These are phyloP conservation scores for Aureobasidium sp. DNA, from an alignment of 2,329 filamentous ascomycete species.

Conservation along the genomic window DNA sequence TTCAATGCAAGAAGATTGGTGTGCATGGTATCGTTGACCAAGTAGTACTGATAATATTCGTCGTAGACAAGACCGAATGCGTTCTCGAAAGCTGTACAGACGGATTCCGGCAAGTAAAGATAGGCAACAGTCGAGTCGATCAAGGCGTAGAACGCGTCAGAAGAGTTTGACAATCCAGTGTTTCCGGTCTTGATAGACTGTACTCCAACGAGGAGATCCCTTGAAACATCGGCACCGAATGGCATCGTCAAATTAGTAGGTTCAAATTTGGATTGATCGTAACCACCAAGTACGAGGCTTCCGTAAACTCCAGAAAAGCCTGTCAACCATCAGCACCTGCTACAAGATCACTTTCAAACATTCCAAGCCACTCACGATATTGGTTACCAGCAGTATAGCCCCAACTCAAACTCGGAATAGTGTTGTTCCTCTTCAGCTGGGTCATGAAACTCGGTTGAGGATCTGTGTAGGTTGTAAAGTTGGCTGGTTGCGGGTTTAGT, in stretches of 20 bases:
- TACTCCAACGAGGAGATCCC: slow-evolving; percentile 28
- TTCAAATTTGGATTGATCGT: slow-evolving; percentile 30
- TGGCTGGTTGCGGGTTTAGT: slow-evolving; percentile 28
- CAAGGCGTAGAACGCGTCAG: slow-evolving; percentile 37
- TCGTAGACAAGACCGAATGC: slow-evolving; percentile 30
- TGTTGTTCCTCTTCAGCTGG: slow-evolving; percentile 24
- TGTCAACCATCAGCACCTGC: not conserved
- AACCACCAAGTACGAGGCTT: slow-evolving; percentile 32
- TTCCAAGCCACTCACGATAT: slow-evolving; percentile 21
- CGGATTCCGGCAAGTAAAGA: slow-evolving; percentile 51
- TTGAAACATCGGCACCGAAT: slow-evolving; percentile 25
- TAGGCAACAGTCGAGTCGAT: slow-evolving; percentile 59
- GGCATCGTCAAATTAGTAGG: slow-evolving; percentile 26
- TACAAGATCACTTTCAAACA: not conserved
- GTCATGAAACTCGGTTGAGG: slow-evolving; percentile 29
- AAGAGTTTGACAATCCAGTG: slow-evolving; percentile 16
- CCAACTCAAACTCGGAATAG: slow-evolving; percentile 29
- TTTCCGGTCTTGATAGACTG: slow-evolving; percentile 23
- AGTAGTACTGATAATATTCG: slow-evolving; percentile 23
- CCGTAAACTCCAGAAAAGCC: slow-evolving; percentile 28
- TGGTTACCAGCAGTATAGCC: slow-evolving; percentile 33
- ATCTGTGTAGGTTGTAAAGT: slow-evolving; percentile 28
- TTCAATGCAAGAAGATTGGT: slow-evolving; percentile 21
- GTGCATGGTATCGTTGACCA: slow-evolving; percentile 28
- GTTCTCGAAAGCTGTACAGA: slow-evolving; percentile 29